Conservation (phyloP, 441 rosid genomes). For the Erodium texanum region DNA sequence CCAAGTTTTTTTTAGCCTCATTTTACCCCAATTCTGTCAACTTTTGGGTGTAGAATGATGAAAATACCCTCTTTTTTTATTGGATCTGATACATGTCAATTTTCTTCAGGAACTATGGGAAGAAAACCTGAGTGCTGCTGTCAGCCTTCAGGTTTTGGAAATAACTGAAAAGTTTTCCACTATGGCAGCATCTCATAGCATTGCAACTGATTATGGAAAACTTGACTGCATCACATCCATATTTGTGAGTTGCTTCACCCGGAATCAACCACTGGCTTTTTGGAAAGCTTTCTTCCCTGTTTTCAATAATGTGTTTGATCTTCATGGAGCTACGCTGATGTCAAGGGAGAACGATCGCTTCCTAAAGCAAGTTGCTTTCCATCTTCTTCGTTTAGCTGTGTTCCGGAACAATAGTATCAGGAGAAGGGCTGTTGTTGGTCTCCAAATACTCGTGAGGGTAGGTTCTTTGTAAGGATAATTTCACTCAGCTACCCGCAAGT, state of each 20-base stretch:
- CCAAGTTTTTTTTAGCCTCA: too few relatives aligned
- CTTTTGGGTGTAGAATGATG: too few relatives aligned
- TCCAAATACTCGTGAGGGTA: conserved; percentile 92
- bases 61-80: too few relatives aligned
- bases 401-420: conserved; percentile 89
- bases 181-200: conserved; percentile 84
- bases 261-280: conserved; percentile 85
- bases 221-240: conserved; percentile 89
- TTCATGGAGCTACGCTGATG: conserved; percentile 94
- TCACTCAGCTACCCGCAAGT: too few relatives aligned
- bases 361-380: conserved; percentile 94
- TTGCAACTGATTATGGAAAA: conserved; percentile 97
- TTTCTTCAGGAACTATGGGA: conserved; percentile 94
- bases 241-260: conserved; percentile 80
- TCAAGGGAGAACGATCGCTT: conserved; percentile 99
- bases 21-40: too few relatives aligned
- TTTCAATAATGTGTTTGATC: conserved; percentile 68
- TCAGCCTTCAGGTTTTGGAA: conserved; percentile 97
- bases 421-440: conserved; percentile 90
- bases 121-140: conserved; percentile 95
- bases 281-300: conserved; percentile 90
- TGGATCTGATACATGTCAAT: conserved; percentile 22
- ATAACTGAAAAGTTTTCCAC: conserved; percentile 79
- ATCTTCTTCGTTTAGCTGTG: conserved; percentile 90
- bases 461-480: conserved; percentile 27